Base-by-base conservation (phyloP, 345 rosid genomes). In the Viola odorata region DNA sequence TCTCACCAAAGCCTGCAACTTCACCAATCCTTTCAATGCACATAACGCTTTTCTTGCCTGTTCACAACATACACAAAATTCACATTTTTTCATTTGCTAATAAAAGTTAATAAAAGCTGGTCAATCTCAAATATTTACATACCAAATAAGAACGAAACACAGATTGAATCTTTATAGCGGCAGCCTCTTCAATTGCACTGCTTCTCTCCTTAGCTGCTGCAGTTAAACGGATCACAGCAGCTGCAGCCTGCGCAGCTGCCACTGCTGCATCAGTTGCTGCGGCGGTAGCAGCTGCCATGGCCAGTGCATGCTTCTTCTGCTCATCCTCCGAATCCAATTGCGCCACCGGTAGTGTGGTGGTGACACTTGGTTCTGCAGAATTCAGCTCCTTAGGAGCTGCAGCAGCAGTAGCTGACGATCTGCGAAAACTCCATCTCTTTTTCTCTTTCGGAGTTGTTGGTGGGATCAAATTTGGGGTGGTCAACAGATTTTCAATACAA, bases 31-130 rank as follows among this genome's bases (percentile, higher is more conserved):
- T 67, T 57, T 72, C 37, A 94, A 72, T 0, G 99, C 99, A 66
- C 83, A 62, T 64, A 94, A 65, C 13, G 99, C 99, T 75, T 87
- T 89, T 50, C 90, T 86, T 44, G 99, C 99, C 99, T 92, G 77
- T 40, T 6, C 53, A 61, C 13, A 53, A 40, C 64, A 51, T 63
- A 55, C 63, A 45, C 65, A 61, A 53, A 42, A 7, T 48, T 39
- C 42, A 6, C 41, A 12, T 36, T 15, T 39, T 55, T 51, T 0
- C 10, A 47, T 47, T 47, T n/a, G 0, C 13, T 47, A 1, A 42
- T 42, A 3, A 0, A 3, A n/a, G 12, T 9, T 3, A 7, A 3
- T 12, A 47, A 47, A 47, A 47, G 4, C 12, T 7, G 12, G 58
- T 23, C 32, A 23, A 23, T 23, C 32, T 23, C 32, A 23, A 23